Conservation (phyloP, 768 basidiomycete genomes). For the Lactarius hengduanensis region DNA sequence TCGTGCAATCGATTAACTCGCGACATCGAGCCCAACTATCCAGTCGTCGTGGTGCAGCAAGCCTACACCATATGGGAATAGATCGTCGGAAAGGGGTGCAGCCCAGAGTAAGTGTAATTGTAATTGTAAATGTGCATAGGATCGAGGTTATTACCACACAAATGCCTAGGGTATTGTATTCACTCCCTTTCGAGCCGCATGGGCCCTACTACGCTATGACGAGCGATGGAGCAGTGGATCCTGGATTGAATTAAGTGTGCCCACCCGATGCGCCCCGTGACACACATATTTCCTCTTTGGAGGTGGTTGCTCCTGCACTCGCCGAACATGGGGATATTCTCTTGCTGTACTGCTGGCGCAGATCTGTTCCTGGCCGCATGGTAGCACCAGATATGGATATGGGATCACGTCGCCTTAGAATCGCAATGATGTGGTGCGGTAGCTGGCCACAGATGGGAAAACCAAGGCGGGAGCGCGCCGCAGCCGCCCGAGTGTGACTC, state of each 20-base stretch:
- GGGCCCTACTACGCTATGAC: background rate
- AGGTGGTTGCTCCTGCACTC: slow-evolving; percentile 2
- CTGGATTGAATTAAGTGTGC: background rate
- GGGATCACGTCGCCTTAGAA: slow-evolving; percentile 19
- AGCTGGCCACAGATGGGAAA: slow-evolving; percentile 21
- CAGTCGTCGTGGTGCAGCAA: background rate
- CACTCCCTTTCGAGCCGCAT: background rate
- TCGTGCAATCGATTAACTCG: background rate
- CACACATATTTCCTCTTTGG: background rate
- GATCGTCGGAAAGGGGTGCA: background rate
- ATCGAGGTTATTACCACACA: background rate
- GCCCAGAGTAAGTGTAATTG: background rate
- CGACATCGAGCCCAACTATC: background rate
- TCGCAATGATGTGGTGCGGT: slow-evolving; percentile 17
- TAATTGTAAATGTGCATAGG: background rate
- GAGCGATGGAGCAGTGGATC: background rate
- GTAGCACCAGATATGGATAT: slow-evolving; percentile 28
- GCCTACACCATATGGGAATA: background rate
- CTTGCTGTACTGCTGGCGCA: slow-evolving; percentile 25
- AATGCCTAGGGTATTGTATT: background rate
- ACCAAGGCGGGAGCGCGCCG: background rate
- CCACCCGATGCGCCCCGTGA: background rate
- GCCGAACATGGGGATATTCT: slow-evolving; percentile 22
- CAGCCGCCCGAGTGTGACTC: background rate
- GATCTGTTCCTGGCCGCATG: slow-evolving; percentile 27